These are phyloP conservation scores for Aspergillus carlsbadensis DNA, from an alignment of 495 filamentous ascomycete species.

Conservation along the genomic window DNA sequence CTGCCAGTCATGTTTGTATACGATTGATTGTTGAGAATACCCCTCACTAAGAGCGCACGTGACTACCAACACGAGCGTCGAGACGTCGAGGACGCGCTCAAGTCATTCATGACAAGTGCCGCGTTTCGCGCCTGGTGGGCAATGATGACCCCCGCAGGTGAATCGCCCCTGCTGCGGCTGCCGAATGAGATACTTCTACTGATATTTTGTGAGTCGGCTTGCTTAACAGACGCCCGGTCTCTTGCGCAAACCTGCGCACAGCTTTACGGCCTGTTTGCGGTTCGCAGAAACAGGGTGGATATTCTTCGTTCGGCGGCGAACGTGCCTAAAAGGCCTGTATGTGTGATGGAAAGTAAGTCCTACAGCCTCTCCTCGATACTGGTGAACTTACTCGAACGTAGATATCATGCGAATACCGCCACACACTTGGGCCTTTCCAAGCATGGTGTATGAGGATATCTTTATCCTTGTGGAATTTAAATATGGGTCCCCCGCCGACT, in stretches of 20 bases:
- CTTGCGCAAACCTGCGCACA: not conserved
- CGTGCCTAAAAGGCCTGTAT: not conserved
- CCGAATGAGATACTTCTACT: not conserved
- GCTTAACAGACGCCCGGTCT: not conserved
- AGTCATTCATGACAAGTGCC: too few relatives aligned
- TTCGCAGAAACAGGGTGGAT: not conserved
- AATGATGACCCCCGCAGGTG: too few relatives aligned
- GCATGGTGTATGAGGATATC: not conserved
- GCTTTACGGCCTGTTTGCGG: not conserved
- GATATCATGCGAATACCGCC: not conserved
- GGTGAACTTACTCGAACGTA: too few relatives aligned
- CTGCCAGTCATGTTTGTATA: too few relatives aligned
- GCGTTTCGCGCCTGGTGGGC: too few relatives aligned
- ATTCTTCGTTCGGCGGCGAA: constrained; percentile 5
- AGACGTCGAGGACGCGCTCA: too few relatives aligned
- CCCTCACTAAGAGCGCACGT: too few relatives aligned
- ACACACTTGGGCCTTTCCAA: not conserved
- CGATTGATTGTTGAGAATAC: too few relatives aligned
- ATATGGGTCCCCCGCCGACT: too few relatives aligned
- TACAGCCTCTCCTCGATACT: too few relatives aligned
- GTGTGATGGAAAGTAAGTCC: too few relatives aligned
- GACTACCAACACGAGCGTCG: too few relatives aligned
- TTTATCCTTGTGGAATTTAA: not conserved
- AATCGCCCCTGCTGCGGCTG: not conserved
- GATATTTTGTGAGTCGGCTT: not conserved